Base-by-base conservation (phyloP, 2,329 filamentous ascomycete species). In the Verticillium dahliae region DNA sequence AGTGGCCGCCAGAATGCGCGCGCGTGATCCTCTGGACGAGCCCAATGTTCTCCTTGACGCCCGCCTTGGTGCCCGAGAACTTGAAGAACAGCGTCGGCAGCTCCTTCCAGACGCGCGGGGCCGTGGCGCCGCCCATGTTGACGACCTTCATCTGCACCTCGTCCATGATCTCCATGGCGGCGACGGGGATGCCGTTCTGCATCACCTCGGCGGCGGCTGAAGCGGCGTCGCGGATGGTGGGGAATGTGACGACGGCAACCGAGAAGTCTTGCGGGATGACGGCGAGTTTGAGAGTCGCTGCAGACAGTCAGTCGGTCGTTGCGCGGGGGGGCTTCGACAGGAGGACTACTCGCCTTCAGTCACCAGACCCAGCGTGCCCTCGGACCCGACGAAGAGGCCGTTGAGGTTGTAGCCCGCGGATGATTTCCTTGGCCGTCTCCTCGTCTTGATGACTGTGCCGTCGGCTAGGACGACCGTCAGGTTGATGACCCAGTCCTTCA, bases 401-500 rank as follows among this genome's bases (percentile, higher is more conserved):
- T 91, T 95, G 60, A 95, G 81, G 68, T 96, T 93, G 73, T 95
- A 95, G 0, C 91, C 91, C 0, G 91, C 91, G 1, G 90, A 90
- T 0, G 89, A 90, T 72, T 96, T 95, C 62, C 90, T 81, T 11
- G 91, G 91, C n/a, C 91, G 79, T 56, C 86, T 81, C 60, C 89
- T 82, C 0, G 90, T 94, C 77, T 93, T 94, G 76, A 94, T 89
- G 31, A 94, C 76, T 0, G 85, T 89, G 1, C 90, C 90, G 68
- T 94, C 90, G 10, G 90, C 87, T 34, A 94, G 81, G 1, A 94
- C 90, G 1, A 93, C 89, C 0, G 90, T 94, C 62, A 94, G 75
- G 69, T 92, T 92, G 69, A 94, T 86, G 33, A 94, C 89, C 90
- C 90, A 93, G 69, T 94, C 90, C 71, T 91, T 92, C 90, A 94